A percentile compares a stretch with the other conserved stretches of the same genome.
These are phyloP conservation scores for Hymenoscyphus albidus DNA, from an alignment of 2,329 filamentous ascomycete species.

Conservation along the genomic window DNA sequence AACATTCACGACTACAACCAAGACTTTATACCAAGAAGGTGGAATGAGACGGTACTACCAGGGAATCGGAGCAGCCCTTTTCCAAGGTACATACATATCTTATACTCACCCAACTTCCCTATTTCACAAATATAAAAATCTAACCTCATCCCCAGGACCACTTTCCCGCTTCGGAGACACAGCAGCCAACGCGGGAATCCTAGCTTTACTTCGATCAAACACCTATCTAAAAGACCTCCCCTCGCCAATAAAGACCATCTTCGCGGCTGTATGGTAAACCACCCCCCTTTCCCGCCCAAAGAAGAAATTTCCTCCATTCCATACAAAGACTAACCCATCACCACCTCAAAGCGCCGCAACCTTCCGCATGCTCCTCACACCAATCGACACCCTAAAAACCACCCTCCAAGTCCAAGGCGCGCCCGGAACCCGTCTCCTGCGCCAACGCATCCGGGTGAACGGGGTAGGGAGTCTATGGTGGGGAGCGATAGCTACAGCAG, in stretches of 20 bases:
- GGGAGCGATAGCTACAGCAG: slow-evolving; percentile 47
- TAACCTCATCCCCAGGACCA: slow-evolving; percentile 35
- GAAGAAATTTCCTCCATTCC: neutral
- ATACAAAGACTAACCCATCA: neutral
- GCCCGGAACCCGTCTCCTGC: slow-evolving; percentile 41
- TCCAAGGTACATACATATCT: slow-evolving; percentile 38
- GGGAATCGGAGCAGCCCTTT: slow-evolving; percentile 42
- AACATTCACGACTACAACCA: slow-evolving; percentile 39
- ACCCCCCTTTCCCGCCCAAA: neutral
- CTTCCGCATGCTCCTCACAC: slow-evolving; percentile 47
- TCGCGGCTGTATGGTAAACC: slow-evolving; percentile 43
- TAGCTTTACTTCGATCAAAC: slow-evolving; percentile 45
- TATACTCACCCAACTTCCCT: neutral
- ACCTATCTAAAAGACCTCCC: slow-evolving; percentile 43
- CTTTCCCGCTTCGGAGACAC: slow-evolving; percentile 46
- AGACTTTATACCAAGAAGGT: slow-evolving; percentile 42
- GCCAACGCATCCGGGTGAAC: slow-evolving; percentile 43
- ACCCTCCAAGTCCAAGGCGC: slow-evolving; percentile 47
- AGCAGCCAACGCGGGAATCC: slow-evolving; percentile 47
- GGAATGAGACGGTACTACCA: slow-evolving; percentile 44
- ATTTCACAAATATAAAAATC: neutral
- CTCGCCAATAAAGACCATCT: slow-evolving; percentile 43
- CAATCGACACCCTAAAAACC: slow-evolving; percentile 48
- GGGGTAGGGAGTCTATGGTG: slow-evolving; percentile 47
- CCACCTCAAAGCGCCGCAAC: slow-evolving; percentile 38